These are phyloP conservation scores for Calonectria montana DNA, from an alignment of 2,329 filamentous ascomycete genomes.

Conservation along the genomic window DNA sequence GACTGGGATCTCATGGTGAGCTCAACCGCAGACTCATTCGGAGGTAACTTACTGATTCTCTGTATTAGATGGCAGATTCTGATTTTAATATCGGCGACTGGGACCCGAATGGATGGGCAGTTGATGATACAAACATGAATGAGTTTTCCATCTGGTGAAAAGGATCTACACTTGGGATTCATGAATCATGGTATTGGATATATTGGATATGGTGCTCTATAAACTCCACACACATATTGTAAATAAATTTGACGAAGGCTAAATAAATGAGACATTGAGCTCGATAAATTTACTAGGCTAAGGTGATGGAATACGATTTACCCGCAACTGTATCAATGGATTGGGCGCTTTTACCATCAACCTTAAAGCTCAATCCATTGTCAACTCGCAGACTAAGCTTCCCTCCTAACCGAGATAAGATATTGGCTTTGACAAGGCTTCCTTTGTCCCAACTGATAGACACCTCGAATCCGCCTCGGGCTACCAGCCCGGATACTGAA, in stretches of 20 bases:
- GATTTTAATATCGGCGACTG: slow-evolving; percentile 6
- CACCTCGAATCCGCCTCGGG: background rate
- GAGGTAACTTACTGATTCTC: background rate
- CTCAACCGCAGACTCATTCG: background rate
- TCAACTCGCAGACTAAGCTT: background rate
- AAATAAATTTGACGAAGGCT: too few species aligned
- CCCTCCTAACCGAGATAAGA: background rate
- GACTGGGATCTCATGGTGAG: slow-evolving; percentile 44
- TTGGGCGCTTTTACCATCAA: background rate
- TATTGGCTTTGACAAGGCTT: background rate
- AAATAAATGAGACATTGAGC: background rate
- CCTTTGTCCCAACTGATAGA: background rate
- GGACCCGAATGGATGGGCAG: slow-evolving; percentile 1
- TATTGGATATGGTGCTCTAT: background rate
- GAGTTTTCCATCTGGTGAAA: slow-evolving; percentile 5
- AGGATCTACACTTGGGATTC: background rate
- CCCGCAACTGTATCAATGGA: background rate
- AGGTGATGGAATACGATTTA: background rate
- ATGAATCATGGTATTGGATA: too few species aligned
- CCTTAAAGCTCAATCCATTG: background rate
- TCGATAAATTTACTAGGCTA: background rate
- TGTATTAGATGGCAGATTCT: slow-evolving; percentile 3
- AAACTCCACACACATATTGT: background rate
- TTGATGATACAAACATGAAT: background rate
- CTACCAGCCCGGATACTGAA: background rate